Conservation (phyloP, 768 basidiomycete genomes). For the Hirschioporus abietinus region DNA sequence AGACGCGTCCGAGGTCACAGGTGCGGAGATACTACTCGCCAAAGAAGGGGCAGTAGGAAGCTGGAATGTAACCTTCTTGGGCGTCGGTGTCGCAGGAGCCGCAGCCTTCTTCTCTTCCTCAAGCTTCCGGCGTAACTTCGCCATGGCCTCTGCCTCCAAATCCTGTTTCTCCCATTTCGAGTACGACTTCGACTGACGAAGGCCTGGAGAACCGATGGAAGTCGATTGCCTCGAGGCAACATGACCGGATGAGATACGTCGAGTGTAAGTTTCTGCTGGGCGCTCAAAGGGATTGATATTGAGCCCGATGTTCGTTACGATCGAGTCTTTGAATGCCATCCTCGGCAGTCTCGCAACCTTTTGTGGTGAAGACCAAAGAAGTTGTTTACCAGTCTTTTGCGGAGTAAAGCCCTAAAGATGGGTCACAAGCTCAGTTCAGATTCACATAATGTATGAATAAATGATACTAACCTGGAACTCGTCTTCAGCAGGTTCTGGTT, state of each 20-base stretch:
- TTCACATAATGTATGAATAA: conserved; percentile 3
- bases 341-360: not conserved
- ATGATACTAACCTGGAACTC: conserved; percentile 27
- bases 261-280: conserved; percentile 23
- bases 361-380: conserved; percentile 48
- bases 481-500: conserved; percentile 31
- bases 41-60: conserved; percentile 20
- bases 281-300: conserved; percentile 48
- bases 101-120: conserved; percentile 36
- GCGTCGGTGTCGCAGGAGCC: conserved; percentile 26
- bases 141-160: conserved; percentile 73
- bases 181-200: conserved; percentile 39
- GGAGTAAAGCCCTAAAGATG: conserved; percentile 26
- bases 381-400: conserved; percentile 50
- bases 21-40: not conserved
- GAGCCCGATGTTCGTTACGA: conserved; percentile 36
- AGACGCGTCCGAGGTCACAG: not conserved
- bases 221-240: conserved; percentile 25
- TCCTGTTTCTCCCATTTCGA: conserved; percentile 89
- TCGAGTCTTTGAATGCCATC: conserved; percentile 40
- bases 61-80: conserved; percentile 29
- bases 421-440: not conserved
- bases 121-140: conserved; percentile 54
- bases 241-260: conserved; percentile 37
- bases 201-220: conserved; percentile 47